Evolutionary conservation across 345 rosid genomes (phyloP).

Genomic region (Theobroma cacao): DNA sequence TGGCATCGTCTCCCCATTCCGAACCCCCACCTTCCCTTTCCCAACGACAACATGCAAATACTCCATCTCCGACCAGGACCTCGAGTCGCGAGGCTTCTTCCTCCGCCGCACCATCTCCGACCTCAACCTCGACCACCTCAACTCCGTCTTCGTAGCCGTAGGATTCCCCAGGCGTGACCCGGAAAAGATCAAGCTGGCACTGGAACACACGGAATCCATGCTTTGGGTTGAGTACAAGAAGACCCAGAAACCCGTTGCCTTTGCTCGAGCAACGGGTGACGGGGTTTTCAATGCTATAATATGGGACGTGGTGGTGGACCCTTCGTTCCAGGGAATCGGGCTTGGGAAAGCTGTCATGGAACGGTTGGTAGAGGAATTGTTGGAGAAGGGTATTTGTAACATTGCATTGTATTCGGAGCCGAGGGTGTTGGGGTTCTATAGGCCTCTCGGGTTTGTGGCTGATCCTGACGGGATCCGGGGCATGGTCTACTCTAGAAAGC

Average conservation of each 20-base stretch:
- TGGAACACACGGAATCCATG: constrained; percentile 68
- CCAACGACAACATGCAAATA: constrained; percentile 27
- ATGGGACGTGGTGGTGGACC: constrained; percentile 98
- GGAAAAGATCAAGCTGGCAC: constrained; percentile 58
- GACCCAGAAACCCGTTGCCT: constrained; percentile 73
- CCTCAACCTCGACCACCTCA: constrained; percentile 73
- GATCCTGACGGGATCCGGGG: constrained; percentile 95
- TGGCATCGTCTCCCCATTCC: constrained; percentile 48
- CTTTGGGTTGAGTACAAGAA: constrained; percentile 66
- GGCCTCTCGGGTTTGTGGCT: constrained; percentile 85
- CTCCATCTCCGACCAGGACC: constrained; percentile 66
- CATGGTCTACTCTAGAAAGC: constrained; percentile 78
- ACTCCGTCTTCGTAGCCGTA: constrained; percentile 73
- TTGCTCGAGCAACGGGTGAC: constrained; percentile 88
- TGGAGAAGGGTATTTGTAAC: constrained; percentile 58
- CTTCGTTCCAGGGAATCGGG: constrained; percentile 78
- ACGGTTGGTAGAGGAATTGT: constrained; percentile 59
- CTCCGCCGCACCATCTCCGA: constrained; percentile 59
- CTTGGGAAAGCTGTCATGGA: constrained; percentile 90
- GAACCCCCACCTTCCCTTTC: constrained; percentile 14
- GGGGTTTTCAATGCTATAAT: constrained; percentile 91
- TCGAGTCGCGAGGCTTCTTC: constrained; percentile 62
- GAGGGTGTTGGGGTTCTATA: constrained; percentile 80
- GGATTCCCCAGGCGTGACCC: constrained; percentile 93
- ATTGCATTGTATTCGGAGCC: constrained; percentile 89